These are phyloP conservation scores for Exserohilum turcica DNA, from an alignment of 2,329 filamentous ascomycete genomes.

Conservation along the genomic window DNA sequence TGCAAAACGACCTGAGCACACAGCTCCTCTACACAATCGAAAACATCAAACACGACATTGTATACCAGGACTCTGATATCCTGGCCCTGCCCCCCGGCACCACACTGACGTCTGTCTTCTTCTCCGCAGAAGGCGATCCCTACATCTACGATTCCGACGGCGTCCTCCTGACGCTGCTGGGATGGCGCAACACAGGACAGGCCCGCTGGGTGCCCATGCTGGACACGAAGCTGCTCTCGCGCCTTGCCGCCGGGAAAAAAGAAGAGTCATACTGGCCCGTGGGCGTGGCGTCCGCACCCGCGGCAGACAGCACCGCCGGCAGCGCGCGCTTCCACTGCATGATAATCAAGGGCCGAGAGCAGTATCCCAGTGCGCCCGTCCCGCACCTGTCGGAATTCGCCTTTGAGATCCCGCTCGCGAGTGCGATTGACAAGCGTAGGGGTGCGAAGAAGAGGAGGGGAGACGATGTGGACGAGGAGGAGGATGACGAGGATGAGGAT, in stretches of 20 bases:
- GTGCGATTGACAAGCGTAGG: slow-evolving; percentile 49
- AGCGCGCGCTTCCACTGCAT: slow-evolving; percentile 96
- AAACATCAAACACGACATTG: slow-evolving; percentile 89
- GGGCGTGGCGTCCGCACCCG: slow-evolving; percentile 75
- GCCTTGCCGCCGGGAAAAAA: slow-evolving; percentile 82
- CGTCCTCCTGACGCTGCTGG: slow-evolving; percentile 81
- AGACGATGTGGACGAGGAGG: slow-evolving; percentile 43
- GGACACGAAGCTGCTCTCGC: slow-evolving; percentile 82
- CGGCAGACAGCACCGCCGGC: slow-evolving; percentile 70
- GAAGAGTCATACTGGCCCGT: slow-evolving; percentile 94
- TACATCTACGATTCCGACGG: slow-evolving; percentile 96
- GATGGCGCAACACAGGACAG: slow-evolving; percentile 86
- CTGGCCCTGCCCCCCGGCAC: slow-evolving; percentile 79
- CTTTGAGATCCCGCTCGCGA: slow-evolving; percentile 80
- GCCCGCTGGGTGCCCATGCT: slow-evolving; percentile 91
- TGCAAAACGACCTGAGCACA: slow-evolving; percentile 76
- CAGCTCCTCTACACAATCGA: slow-evolving; percentile 89
- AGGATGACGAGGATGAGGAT: slow-evolving; percentile 41
- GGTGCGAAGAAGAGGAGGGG: slow-evolving; percentile 31
- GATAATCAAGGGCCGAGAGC: slow-evolving; percentile 93
- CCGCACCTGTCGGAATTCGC: slow-evolving; percentile 89
- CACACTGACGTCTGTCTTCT: slow-evolving; percentile 82
- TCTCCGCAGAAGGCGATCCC: slow-evolving; percentile 90
- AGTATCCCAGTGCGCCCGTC: slow-evolving; percentile 85
- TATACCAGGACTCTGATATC: slow-evolving; percentile 92